Base-by-base conservation (phyloP, 495 filamentous ascomycete genomes). In the Stereocaulon alpinum region DNA sequence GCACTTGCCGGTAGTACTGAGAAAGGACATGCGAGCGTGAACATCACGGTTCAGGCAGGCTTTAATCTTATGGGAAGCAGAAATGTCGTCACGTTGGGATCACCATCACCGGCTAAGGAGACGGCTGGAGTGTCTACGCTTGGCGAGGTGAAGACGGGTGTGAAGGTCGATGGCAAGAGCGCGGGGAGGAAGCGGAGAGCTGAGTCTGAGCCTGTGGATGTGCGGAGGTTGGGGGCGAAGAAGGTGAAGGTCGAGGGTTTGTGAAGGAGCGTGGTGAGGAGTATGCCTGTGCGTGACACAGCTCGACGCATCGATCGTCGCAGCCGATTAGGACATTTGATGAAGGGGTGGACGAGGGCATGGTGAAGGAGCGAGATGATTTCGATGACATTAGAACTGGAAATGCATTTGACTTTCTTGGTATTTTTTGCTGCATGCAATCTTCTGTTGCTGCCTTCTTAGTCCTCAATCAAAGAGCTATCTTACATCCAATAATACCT, bases 121-220 rank as follows among this genome's bases (percentile, higher is more conserved):
- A 7, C 9, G 47, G 47, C 7, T 14, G 2, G 12, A 10, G 34
- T 12, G 24, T 24, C 24, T 24, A 3, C 24, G 24, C 24, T 24
- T 24, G 24, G 24, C 24, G 40, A 41, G 12, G 42, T 34, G 18
- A 49, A 18, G 41, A 40, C 20, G 24, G 11, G 40, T 22, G 2
- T 18, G 34, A 29, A 22, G 43, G 48, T 24, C 18, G 47, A 58
- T 17, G 40, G 30, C 15, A 37, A 27, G 49, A 52, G 20, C 17
- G 18, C 40, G 6, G 58, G 52, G 7, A 64, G 64, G 61, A 73
- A 71, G 52, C 58, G 68, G 22, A 65, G 69, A 42, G 65, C 70
- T 49, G 58, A 64, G 24, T 70, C 67, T 29, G 71, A 71, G 66
- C 61, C 44, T 40, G 49, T 29, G 40, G 40, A 37, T 17, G 11